Evolutionary conservation across 2,329 filamentous ascomycete species (phyloP).

Genomic region (Lasiodiplodia gonubiensis): DNA sequence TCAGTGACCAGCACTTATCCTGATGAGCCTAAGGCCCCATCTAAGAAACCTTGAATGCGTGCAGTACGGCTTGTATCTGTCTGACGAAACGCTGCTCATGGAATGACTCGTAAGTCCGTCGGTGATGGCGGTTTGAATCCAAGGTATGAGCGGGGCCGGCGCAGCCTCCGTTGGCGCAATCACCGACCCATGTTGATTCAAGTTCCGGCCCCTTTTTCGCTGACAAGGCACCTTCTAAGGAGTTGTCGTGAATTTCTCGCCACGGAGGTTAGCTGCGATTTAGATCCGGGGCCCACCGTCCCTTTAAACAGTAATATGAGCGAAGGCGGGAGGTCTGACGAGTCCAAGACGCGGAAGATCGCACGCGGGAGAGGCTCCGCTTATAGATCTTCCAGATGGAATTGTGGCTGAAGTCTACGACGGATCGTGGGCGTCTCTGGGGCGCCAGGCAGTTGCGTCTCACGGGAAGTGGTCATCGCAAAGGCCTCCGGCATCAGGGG

Average conservation of each 20-base stretch:
- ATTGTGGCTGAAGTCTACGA: neutral
- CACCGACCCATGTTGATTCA: neutral
- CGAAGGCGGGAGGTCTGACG: neutral
- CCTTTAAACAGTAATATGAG: neutral
- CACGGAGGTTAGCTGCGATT: neutral
- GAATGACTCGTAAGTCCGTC: neutral
- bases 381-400: no score
- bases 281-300: constrained; percentile 18
- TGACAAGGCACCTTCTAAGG: neutral
- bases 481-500: neutral
- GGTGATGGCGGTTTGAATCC: neutral
- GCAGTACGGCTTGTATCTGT: neutral
- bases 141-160: neutral
- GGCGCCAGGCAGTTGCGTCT: neutral
- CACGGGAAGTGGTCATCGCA: neutral
- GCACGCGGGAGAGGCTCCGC: neutral
- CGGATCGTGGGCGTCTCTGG: neutral
- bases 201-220: neutral
- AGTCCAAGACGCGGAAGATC: neutral
- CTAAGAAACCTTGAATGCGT: neutral
- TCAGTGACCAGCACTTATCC: neutral
- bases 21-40: neutral
- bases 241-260: neutral
- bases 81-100: neutral
- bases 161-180: neutral